Evolutionary conservation across 176 grass and related monocot species (phyloP), one percentile per base, ranked within the genome.

Genomic region (Aechmea fasciata): DNA sequence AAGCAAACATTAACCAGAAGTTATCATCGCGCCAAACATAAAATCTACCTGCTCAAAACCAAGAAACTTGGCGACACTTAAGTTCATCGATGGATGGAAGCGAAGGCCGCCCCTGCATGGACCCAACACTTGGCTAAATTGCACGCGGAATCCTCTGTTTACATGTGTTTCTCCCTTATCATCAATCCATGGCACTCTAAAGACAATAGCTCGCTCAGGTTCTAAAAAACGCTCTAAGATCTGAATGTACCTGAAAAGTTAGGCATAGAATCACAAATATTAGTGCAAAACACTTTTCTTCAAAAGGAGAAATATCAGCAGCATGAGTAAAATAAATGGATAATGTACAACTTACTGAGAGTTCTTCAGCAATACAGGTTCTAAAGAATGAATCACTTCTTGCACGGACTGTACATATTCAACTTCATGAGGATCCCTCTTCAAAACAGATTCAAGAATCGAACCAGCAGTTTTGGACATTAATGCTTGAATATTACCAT

Each of bases 141-240:
- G 90, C 67, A 90, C 95, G 12, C 95, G 86, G 50, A 94, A 99
- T 19, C 95, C 95, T 69, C 95, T 73, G 80, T 94, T 94, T 24
- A 94, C 82, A 90, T 94, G 95, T 72, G 72, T 73, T 71, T 94
- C 90, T 3, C 95, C 90, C 80, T 75, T 87, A 29, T 94, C 95
- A 86, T 94, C 95, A 79, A 94, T 71, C 95, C 95, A 99, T 73
- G 95, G 89, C 53, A 99, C 95, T 88, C 95, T 90, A 75, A 99
- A 99, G n/a, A 99, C 68, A 73, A 99, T 75, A 22, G 76, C 84
- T 84, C 87, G 82, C 63, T 99, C 95, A 15, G 95, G 95, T 81
- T 99, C 95, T 72, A 99, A 83, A 65, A 99, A 83, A 71, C 95
- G 85, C 75, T 94, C 90, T 82, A 99, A 85, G 64, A 99, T 99